Conservation (phyloP, 2,329 filamentous ascomycete species). For the Claviceps sp. region DNA sequence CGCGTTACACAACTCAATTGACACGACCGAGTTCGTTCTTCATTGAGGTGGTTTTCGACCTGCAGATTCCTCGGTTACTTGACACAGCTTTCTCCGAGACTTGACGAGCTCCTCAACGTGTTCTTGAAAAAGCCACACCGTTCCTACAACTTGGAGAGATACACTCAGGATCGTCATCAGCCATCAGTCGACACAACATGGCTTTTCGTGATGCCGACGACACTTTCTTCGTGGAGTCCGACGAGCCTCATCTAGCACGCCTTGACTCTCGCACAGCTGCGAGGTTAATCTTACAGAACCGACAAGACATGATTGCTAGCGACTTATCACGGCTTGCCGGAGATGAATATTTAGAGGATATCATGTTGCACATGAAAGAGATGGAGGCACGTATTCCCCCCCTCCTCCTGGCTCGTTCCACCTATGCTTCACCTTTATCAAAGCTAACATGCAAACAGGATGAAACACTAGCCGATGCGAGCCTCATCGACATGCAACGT, state of each 20-base stretch:
- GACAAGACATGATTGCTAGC: constrained; percentile 77
- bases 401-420: neutral
- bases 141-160: neutral
- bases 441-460: constrained; percentile 30
- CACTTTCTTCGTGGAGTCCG: constrained; percentile 43
- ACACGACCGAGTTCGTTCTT: constrained; percentile 19
- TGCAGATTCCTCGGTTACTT: constrained; percentile 41
- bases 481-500: constrained; percentile 96
- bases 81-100: constrained; percentile 31
- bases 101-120: constrained; percentile 8
- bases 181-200: constrained; percentile 25
- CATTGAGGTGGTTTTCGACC: constrained; percentile 25
- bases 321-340: constrained; percentile 75
- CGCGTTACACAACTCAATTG: constrained; percentile 27
- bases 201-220: constrained; percentile 29
- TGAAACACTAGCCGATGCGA: constrained; percentile 87
- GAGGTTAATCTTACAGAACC: constrained; percentile 65
- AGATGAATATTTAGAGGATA: constrained; percentile 88
- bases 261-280: constrained; percentile 62
- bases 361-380: constrained; percentile 83
- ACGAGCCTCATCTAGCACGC: constrained; percentile 36
- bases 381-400: constrained; percentile 57
- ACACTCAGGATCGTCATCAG: neutral
- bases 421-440: neutral
- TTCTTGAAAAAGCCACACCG: constrained; percentile 13